Percentiles rank a stretch among this genome's conserved stretches.
Evolutionary conservation across 2,329 filamentous ascomycete species (phyloP).

Genomic region (Calonectria naviculata): DNA sequence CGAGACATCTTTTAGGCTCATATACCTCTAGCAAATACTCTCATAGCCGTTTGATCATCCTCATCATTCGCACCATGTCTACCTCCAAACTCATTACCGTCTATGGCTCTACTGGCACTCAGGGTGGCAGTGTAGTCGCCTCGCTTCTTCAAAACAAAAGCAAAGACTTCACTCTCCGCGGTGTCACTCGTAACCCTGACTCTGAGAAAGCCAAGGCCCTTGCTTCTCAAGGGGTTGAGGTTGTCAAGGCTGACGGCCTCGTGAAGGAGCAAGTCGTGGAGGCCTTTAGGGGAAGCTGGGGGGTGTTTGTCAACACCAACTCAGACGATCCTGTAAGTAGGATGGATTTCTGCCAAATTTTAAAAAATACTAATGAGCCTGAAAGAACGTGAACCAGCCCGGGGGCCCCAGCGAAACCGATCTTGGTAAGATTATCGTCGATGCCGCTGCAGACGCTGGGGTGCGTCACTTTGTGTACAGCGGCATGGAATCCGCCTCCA

Average conservation of each 20-base stretch:
- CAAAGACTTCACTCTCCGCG: slow-evolving; percentile 40
- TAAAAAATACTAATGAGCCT: slow-evolving; percentile 3
- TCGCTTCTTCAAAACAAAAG: slow-evolving; percentile 45
- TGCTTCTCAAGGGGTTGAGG: slow-evolving; percentile 39
- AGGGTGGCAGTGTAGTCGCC: slow-evolving; percentile 44
- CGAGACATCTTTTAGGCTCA: background rate
- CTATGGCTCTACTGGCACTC: slow-evolving; percentile 45
- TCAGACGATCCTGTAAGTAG: slow-evolving; percentile 43
- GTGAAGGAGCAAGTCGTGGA: slow-evolving; percentile 34
- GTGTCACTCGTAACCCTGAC: slow-evolving; percentile 42
- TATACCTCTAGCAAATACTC: background rate
- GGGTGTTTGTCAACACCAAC: slow-evolving; percentile 47
- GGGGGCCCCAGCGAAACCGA: slow-evolving; percentile 46
- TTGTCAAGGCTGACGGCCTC: slow-evolving; percentile 44
- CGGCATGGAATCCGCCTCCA: slow-evolving; percentile 44
- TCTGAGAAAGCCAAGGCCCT: slow-evolving; percentile 43
- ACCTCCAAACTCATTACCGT: slow-evolving; percentile 44
- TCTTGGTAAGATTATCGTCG: slow-evolving; percentile 48
- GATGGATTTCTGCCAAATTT: background rate
- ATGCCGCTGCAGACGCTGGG: slow-evolving; percentile 46
- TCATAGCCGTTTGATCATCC: background rate
- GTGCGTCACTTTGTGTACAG: slow-evolving; percentile 51
- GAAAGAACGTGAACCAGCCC: slow-evolving; percentile 37
- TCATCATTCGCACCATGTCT: slow-evolving; percentile 30
- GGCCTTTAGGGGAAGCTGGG: slow-evolving; percentile 47